Base-by-base conservation (phyloP, 148 eudicot species). In the Polygonum aviculare region DNA sequence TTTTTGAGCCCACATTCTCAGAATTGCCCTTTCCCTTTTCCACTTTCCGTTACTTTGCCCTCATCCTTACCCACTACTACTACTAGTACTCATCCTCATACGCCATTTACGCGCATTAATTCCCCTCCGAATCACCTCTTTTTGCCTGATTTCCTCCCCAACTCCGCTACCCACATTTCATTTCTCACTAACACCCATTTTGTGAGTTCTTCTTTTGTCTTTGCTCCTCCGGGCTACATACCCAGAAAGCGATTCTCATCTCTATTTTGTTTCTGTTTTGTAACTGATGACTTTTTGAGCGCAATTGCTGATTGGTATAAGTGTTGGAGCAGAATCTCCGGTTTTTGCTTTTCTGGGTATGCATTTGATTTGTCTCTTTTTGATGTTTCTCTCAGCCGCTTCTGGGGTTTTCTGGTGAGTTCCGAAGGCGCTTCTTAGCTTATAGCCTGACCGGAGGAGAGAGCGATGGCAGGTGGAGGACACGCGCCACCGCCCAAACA, bases 401-500 rank as follows among this genome's bases (percentile, higher is more conserved):
- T 77, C 72, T 80, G 81, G 72, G 69, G 18, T 76, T 75, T 76
- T 44, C 44, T 55, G 39, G 69, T 49, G 69, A 51, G 55, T 69
- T 69, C 47, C 38, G 73, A 75, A 31, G 39, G 38, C 10, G 36
- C 14, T 60, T 60, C 19, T 38, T 81, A 39, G 18, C 51, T 44
- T 19, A 70, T 81, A 39, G 21, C 51, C 35, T 19, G 62, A 78
- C 38, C 41, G 65, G 39, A n/a, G 6, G 73, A 72, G 65, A 74
- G 81, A 74, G 74, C 51, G 19, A 85, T 85, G 89, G 85, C 87
- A 49, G 89, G 89, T 31, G 94, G 93, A 78, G 84, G 84, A 49
- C 67, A 63, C n/a, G 96, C 84, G 11, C 91, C 98, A 40, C 90
- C 83, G 59, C 98, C 98, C 1, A 93, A 93, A 73, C 93, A 87